These are phyloP conservation scores for Aspergillus sp. DNA, from an alignment of 2,329 filamentous ascomycete species.

Conservation along the genomic window DNA sequence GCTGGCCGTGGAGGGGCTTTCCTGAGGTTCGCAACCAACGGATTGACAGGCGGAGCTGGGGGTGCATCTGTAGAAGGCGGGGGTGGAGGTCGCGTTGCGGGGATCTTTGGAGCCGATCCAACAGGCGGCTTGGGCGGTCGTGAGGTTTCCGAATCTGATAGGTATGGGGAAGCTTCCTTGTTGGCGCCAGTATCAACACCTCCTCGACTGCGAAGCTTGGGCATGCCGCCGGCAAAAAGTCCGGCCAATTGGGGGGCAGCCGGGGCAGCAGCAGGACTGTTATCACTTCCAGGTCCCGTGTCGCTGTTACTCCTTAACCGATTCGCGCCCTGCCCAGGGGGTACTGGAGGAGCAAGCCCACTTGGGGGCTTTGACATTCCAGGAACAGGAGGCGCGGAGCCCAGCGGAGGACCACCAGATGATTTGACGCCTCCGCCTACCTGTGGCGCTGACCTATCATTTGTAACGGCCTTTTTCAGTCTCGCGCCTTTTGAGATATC, in stretches of 20 bases:
- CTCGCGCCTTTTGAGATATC: constrained; percentile 81
- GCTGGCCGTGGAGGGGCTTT: constrained; percentile 54
- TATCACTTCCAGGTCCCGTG: constrained; percentile 40
- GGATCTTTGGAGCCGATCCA: constrained; percentile 46
- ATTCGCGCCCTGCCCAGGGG: constrained; percentile 52
- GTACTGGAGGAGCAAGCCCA: constrained; percentile 59
- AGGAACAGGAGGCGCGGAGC: constrained; percentile 47
- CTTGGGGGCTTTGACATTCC: constrained; percentile 23
- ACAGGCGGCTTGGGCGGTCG: constrained; percentile 33
- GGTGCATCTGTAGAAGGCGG: constrained; percentile 51
- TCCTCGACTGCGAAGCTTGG: constrained; percentile 87
- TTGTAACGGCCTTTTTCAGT: constrained; percentile 84
- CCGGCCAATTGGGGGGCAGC: constrained; percentile 79
- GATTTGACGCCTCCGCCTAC: constrained; percentile 63
- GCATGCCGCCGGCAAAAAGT: constrained; percentile 91
- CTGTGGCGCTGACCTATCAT: constrained; percentile 83
- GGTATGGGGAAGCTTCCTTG: constrained; percentile 65
- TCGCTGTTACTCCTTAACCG: constrained; percentile 84
- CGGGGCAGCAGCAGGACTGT: constrained; percentile 47
- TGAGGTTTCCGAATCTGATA: constrained; percentile 73
- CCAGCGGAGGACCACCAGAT: constrained; percentile 82
- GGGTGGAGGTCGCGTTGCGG: constrained; percentile 52
- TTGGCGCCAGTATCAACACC: constrained; percentile 75
- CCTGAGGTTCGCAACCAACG: constrained; percentile 56
- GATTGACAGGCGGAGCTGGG: constrained; percentile 53